Evolutionary conservation across 257 asterid genomes (phyloP), one percentile per base, ranked within the genome.

Genomic region (Solanum rostratum): DNA sequence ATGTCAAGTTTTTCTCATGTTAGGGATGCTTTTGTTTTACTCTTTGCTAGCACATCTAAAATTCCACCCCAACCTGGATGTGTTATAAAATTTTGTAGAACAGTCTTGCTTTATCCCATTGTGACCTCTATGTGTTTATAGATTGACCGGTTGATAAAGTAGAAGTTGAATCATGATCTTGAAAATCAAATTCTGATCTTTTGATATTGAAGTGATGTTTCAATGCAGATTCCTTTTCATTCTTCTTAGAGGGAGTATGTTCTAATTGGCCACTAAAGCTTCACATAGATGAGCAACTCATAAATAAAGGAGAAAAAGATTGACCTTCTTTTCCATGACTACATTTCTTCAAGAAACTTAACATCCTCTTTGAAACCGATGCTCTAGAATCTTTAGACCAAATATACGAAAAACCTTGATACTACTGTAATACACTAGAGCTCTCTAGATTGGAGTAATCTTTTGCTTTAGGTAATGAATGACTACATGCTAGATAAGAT

Each of bases 281-380:
- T n/a, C n/a, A n/a, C n/a, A n/a, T n/a, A n/a, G 91, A 84, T 20
- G 91, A 85, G 69, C 85, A 85, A 84, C 76, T 85, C 73, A 87
- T 86, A 62, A 83, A 87, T 80, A 80, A 63, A 50, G 88, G 87
- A 12, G 85, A 50, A 54, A 63, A 83, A 24, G 90, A 87, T 52
- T 85, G 88, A 52, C 86, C 88, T 20, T 86, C 39, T 41, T 84
- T 87, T 68, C 73, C 87, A 55, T 62, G 86, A 11, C 29, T 45
- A 78, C 88, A 87, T 86, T 87, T 87, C 33, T 81, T 43, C 83
- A 86, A 88, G 82, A 83, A 84, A 84, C 84, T 89, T 87, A 86
- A 88, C 96, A 92, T 93, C 88, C 82, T 90, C 39, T 66, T 46
- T 50, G 16, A 55, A 49, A 24, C 39, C 2, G 39, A 9, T 62